Percentiles rank a stretch among this genome's conserved stretches.
Evolutionary conservation across 345 rosid species (phyloP).

Genomic region (Sisymbrium irio): DNA sequence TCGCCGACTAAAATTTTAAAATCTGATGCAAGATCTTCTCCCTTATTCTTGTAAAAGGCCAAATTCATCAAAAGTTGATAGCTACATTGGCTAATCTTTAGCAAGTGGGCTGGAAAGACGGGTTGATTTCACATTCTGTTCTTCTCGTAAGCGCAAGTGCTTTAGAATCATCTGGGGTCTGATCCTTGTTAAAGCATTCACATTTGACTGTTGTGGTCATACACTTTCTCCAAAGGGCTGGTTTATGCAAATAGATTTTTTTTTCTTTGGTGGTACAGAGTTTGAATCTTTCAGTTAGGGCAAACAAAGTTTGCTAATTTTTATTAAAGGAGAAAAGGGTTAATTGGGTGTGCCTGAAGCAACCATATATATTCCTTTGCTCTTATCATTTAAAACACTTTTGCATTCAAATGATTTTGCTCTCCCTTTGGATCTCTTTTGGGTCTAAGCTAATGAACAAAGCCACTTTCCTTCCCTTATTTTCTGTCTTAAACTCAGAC

Average conservation of each 20-base stretch:
- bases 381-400: slow-evolving; percentile 28
- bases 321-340: slow-evolving; percentile 20
- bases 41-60: slow-evolving; percentile 21
- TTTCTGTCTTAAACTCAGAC: slow-evolving; percentile 24
- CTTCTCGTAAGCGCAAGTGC: slow-evolving; percentile 36
- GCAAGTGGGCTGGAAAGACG: slow-evolving; percentile 24
- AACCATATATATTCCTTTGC: slow-evolving; percentile 35
- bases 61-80: slow-evolving; percentile 27
- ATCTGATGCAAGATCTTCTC: slow-evolving; percentile 7
- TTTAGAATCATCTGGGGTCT: slow-evolving; percentile 33
- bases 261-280: slow-evolving; percentile 19
- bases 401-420: slow-evolving; percentile 29
- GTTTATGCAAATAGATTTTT: slow-evolving; percentile 14
- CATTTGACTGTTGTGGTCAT: slow-evolving; percentile 36
- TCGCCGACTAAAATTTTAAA: neutral
- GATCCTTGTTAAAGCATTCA: slow-evolving; percentile 26
- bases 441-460: slow-evolving; percentile 37
- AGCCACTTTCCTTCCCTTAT: slow-evolving; percentile 12
- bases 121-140: slow-evolving; percentile 29
- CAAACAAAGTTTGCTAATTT: slow-evolving; percentile 25
- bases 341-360: slow-evolving; percentile 38
- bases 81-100: slow-evolving; percentile 20
- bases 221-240: slow-evolving; percentile 27
- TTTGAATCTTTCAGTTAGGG: slow-evolving; percentile 29
- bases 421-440: slow-evolving; percentile 32